Evolutionary conservation across 768 basidiomycete species (phyloP).

Genomic region (Brasilioporus rufonigricans): DNA sequence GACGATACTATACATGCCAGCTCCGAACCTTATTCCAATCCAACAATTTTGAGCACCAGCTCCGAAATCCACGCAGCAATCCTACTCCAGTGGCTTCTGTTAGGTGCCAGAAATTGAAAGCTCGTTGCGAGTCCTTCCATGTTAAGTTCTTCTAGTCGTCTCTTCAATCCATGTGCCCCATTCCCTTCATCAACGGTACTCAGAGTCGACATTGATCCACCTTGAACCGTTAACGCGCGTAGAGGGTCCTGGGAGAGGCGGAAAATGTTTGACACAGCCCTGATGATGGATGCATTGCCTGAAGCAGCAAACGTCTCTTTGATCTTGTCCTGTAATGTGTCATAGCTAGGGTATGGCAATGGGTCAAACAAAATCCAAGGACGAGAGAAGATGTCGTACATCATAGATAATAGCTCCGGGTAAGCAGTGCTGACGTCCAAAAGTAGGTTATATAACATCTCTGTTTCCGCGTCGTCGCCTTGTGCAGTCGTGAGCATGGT

Average conservation of each 20-base stretch:
- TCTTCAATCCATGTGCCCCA: constrained; percentile 43
- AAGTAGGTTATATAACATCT: constrained; percentile 75
- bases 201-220: constrained; percentile 62
- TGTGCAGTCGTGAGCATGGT: constrained; percentile 75
- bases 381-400: constrained; percentile 47
- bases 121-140: constrained; percentile 76
- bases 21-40: constrained; percentile 27
- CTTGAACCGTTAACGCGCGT: constrained; percentile 38
- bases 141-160: constrained; percentile 60
- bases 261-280: constrained; percentile 73
- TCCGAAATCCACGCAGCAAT: constrained; percentile 77
- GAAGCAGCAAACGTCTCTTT: constrained; percentile 69
- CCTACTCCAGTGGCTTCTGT: constrained; percentile 53
- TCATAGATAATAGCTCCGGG: constrained; percentile 70
- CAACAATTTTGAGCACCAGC: constrained; percentile 51
- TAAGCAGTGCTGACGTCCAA: constrained; percentile 64
- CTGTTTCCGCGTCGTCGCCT: constrained; percentile 77
- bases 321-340: constrained; percentile 71
- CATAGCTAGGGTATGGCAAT: constrained; percentile 50
- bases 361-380: constrained; percentile 3
- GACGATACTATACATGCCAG: constrained; percentile 18
- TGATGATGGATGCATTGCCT: constrained; percentile 68
- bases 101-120: constrained; percentile 65
- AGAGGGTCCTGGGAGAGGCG: constrained; percentile 59
- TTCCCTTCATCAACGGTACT: constrained; percentile 57